These are phyloP conservation scores for Populus deltoides DNA, from an alignment of 345 rosid genomes.

Conservation along the genomic window DNA sequence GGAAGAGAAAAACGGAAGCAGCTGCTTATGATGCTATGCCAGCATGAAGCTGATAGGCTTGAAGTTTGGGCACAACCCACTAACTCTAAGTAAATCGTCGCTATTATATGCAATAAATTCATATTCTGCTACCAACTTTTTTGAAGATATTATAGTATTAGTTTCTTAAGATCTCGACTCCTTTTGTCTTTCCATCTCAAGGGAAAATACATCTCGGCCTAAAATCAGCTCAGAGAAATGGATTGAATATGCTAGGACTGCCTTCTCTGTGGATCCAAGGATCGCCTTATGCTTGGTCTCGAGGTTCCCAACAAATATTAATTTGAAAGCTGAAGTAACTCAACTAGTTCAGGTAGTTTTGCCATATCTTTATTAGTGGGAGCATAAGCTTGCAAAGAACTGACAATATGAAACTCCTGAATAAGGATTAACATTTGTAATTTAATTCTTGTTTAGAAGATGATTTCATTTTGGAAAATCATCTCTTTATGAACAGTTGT, in stretches of 20 bases:
- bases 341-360: constrained; percentile 81
- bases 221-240: constrained; percentile 82
- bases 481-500: neutral
- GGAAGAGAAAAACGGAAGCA: constrained; percentile 91
- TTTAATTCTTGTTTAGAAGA: neutral
- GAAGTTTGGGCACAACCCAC: constrained; percentile 98
- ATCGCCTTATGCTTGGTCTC: constrained; percentile 78
- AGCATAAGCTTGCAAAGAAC: neutral
- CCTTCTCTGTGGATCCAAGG: constrained; percentile 88
- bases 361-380: constrained; percentile 1
- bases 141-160: neutral
- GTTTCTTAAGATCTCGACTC: constrained; percentile 5
- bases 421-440: neutral
- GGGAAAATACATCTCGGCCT: constrained; percentile 60
- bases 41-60: constrained; percentile 98
- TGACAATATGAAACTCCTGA: neutral
- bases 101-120: neutral
- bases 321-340: constrained; percentile 75
- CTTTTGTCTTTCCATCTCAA: constrained; percentile 33
- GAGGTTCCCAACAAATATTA: constrained; percentile 72
- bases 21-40: constrained; percentile 91
- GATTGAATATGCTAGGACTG: constrained; percentile 79
- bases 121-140: neutral
- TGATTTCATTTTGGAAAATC: neutral
- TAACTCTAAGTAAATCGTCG: constrained; percentile 61